Base-by-base conservation (phyloP, 176 grass and related monocot genomes). In the Avena eriantha region DNA sequence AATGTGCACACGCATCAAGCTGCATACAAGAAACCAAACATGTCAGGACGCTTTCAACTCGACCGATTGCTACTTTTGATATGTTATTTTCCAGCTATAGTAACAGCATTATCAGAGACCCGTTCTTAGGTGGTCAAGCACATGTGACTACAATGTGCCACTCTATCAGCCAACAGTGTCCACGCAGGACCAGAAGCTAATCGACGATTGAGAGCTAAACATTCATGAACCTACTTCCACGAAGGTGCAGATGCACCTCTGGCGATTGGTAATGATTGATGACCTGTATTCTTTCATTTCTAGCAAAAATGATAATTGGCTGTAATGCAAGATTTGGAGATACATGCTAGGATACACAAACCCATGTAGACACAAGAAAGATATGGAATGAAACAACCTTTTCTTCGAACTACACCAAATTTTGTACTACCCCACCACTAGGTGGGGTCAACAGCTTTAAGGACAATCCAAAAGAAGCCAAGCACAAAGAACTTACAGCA, bases 1-100 rank as follows among this genome's bases (percentile, higher is more conserved):
- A 85, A 88, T 98, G 93, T 14, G 93, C 92, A 80, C 96, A 98
- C 66, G 96, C 96, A 82, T 98, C 96, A 81, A 98, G 90, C 96
- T 98, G 92, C 87, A 91, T 74, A 83, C 33, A 90, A 69, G 13
- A 19, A 87, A 77, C 19, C 35, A 73, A 66, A 90, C 50, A 3
- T 4, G 41, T 89, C 35, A 87, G 69, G 77, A 83, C 46, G 41
- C 35, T 78, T 55, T 41, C 63, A 82, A 76, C 1, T 77, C 19
- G 14, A 5, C 13, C 85, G 68, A 23, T 33, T 46, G 18, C 11
- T 77, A 76, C 11, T 50, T 50, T 51, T 84, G 7, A 58, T 68
- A 71, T 31, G 47, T 50, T 76, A 57, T 45, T 87, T 80, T 39
- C 89, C 29, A 81, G 50, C 89, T 76, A 76, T 64, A 80, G 36